Conservation (phyloP, 2,329 filamentous ascomycete genomes). For the Apiospora malaysiana region DNA sequence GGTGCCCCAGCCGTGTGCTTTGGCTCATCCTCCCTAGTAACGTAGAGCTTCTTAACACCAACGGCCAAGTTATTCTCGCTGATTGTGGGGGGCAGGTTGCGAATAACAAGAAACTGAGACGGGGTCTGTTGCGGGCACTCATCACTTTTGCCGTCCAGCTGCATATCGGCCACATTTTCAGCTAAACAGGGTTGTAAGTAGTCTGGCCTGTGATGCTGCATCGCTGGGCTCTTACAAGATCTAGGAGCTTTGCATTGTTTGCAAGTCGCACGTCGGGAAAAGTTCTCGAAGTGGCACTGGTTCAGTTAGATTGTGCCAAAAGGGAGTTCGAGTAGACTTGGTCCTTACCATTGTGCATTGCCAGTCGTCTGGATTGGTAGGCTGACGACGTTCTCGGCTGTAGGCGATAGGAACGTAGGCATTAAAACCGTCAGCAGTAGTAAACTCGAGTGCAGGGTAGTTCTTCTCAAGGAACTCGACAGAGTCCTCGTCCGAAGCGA, state of each 20-base stretch:
- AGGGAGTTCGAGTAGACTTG: not conserved
- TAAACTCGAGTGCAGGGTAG: slow-evolving; percentile 44
- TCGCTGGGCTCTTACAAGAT: slow-evolving; percentile 34
- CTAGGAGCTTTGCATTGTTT: slow-evolving; percentile 43
- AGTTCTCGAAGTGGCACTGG: slow-evolving; percentile 43
- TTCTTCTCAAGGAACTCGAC: slow-evolving; percentile 45
- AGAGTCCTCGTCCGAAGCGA: slow-evolving; percentile 46
- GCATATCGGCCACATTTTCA: slow-evolving; percentile 42
- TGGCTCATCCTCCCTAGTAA: slow-evolving; percentile 59
- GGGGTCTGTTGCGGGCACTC: slow-evolving; percentile 57
- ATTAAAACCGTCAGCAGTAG: slow-evolving; percentile 37
- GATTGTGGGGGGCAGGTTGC: slow-evolving; percentile 72
- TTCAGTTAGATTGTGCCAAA: not conserved
- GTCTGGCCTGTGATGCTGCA: not conserved
- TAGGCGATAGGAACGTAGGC: slow-evolving; percentile 45
- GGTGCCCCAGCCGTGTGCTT: slow-evolving; percentile 51
- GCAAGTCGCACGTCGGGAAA: slow-evolving; percentile 41
- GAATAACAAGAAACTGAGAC: slow-evolving; percentile 78
- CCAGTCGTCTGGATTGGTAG: slow-evolving; percentile 45
- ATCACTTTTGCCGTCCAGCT: slow-evolving; percentile 55
- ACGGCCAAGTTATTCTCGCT: slow-evolving; percentile 75
- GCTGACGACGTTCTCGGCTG: slow-evolving; percentile 42
- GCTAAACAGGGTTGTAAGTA: slow-evolving; percentile 27
- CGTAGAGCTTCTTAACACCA: slow-evolving; percentile 75
- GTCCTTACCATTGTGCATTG: slow-evolving; percentile 44